Evolutionary conservation across 257 asterid species (phyloP).

Genomic region (Capsicum baccatum): DNA sequence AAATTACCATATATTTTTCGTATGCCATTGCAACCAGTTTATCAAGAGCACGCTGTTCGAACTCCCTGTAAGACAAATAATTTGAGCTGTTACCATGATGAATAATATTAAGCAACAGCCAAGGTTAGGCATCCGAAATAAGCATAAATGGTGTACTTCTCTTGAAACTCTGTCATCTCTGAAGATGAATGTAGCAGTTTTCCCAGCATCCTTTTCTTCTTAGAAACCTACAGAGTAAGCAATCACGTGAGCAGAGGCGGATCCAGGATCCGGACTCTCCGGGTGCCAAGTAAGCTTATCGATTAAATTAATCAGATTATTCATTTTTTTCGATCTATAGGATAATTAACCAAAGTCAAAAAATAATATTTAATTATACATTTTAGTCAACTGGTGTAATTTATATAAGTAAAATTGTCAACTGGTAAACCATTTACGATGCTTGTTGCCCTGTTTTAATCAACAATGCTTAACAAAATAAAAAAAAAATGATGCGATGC

Average conservation of each 20-base stretch:
- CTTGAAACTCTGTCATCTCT: conserved; percentile 69
- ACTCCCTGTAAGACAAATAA: conserved; percentile 61
- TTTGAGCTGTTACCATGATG: conserved; percentile 35
- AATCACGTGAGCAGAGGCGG: conserved; percentile 18
- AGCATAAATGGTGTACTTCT: conserved; percentile 51
- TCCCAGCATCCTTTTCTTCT: conserved; percentile 60
- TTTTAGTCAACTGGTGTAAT: too few relatives aligned
- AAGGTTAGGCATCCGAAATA: conserved; percentile 34
- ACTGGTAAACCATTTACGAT: too few relatives aligned
- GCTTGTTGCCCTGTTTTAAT: too few relatives aligned
- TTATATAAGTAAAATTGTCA: too few relatives aligned
- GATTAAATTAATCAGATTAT: too few relatives aligned
- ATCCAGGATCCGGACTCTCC: too few relatives aligned
- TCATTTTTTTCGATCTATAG: too few relatives aligned
- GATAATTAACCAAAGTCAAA: too few relatives aligned
- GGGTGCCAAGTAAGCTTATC: too few relatives aligned
- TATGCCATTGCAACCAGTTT: conserved; percentile 83
- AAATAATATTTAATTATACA: too few relatives aligned
- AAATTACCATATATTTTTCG: conserved; percentile 82
- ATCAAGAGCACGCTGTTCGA: conserved; percentile 74
- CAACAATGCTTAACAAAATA: too few relatives aligned
- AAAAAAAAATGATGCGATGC: too few relatives aligned
- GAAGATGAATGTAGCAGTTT: conserved; percentile 60
- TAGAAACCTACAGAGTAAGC: conserved; percentile 55
- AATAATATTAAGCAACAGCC: conserved; percentile 23